Conservation (phyloP, 352 stramenopile species). For the Phytophthora pini region DNA sequence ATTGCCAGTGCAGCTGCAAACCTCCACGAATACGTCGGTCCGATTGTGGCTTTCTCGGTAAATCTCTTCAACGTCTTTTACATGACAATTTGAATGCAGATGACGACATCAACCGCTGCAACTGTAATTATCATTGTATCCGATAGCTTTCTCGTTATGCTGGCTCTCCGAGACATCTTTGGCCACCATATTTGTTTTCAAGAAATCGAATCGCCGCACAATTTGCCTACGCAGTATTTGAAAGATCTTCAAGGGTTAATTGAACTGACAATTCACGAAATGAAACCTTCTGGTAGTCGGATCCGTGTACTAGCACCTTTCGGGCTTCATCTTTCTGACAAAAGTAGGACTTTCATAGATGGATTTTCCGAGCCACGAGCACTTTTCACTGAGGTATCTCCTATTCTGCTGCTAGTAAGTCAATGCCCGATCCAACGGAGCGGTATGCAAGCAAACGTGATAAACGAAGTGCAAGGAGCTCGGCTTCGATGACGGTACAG, state of each 20-base stretch:
- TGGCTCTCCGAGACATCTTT: neutral
- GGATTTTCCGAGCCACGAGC: neutral
- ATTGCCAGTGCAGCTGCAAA: neutral
- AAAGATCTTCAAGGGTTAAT: neutral
- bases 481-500: neutral
- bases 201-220: neutral
- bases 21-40: conserved; percentile 1
- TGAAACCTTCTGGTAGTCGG: neutral
- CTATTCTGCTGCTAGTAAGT: neutral
- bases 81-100: neutral
- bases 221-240: neutral
- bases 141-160: neutral
- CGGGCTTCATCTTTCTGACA: neutral
- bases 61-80: conserved; percentile 2
- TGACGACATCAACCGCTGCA: neutral
- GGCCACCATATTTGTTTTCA: neutral
- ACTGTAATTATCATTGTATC: neutral
- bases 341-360: neutral
- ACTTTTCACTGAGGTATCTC: neutral
- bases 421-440: neutral
- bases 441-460: neutral
- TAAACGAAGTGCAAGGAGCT: neutral
- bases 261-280: neutral
- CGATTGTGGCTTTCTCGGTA: neutral
- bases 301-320: neutral